Conservation (phyloP, 2,329 filamentous ascomycete genomes). For the Nemania abortiva region DNA sequence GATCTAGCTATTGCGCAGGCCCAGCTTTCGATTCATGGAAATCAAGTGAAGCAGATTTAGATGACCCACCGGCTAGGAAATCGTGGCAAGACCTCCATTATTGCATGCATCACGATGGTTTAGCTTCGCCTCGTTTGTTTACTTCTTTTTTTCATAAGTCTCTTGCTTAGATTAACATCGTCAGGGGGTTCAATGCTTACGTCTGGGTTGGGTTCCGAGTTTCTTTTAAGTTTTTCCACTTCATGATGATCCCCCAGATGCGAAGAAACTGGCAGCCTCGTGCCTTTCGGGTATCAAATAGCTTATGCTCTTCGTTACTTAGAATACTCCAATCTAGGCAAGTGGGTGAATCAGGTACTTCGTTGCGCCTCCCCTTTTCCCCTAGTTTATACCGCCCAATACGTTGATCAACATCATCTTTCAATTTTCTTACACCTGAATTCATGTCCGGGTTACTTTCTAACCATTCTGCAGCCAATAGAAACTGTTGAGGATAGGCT, state of each 20-base stretch:
- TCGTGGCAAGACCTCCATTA: neutral
- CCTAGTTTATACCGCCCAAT: neutral
- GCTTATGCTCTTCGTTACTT: too few relatives aligned
- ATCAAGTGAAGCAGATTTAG: neutral
- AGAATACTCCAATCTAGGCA: too few relatives aligned
- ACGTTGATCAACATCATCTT: neutral
- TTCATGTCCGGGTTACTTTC: neutral
- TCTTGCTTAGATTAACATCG: neutral
- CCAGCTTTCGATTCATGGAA: slow-evolving; percentile 17
- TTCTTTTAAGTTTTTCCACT: neutral
- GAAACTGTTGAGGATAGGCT: neutral
- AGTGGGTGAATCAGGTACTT: too few relatives aligned
- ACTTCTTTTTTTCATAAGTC: neutral
- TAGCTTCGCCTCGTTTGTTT: neutral
- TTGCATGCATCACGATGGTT: neutral
- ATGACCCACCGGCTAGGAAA: slow-evolving; percentile 1
- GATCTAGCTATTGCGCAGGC: neutral
- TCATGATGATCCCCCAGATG: neutral
- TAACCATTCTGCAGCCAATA: too few relatives aligned
- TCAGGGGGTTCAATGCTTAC: neutral
- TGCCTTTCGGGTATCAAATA: too few relatives aligned
- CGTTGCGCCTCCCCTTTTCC: too few relatives aligned
- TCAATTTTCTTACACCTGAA: neutral
- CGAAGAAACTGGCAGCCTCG: neutral
- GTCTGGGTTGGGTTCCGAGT: neutral